Percentiles rank a stretch among this genome's conserved stretches.
Evolutionary conservation across 768 basidiomycete species (phyloP).

Genomic region (Lyophyllum shimeji): DNA sequence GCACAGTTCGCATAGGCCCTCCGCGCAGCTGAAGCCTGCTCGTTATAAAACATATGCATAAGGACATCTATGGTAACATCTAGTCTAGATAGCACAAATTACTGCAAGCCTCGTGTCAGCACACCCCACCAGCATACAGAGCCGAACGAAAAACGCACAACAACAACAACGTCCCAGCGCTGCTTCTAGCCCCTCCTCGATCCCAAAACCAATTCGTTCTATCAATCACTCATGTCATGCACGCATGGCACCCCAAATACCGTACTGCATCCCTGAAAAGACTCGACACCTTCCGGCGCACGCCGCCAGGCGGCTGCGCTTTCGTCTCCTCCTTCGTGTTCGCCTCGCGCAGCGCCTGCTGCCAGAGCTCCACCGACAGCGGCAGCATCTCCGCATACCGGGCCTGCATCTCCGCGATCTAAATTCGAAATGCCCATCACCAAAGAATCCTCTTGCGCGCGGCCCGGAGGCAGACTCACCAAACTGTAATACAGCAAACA

Average conservation of each 20-base stretch:
- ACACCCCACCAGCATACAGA: too few species aligned
- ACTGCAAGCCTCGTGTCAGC: too few species aligned
- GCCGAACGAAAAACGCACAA: too few species aligned
- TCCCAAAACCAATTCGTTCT: too few species aligned
- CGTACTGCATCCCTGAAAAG: constrained; percentile 12
- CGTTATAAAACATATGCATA: too few species aligned
- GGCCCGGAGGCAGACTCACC: constrained; percentile 7
- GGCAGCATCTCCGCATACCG: constrained; percentile 12
- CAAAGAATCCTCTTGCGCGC: too few species aligned
- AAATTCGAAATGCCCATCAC: too few species aligned
- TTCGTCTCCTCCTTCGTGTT: neutral
- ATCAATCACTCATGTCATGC: neutral
- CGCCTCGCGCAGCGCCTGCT: constrained; percentile 1
- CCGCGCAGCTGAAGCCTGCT: too few species aligned
- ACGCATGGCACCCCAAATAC: constrained; percentile 14
- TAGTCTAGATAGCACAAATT: neutral
- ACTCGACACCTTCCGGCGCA: constrained; percentile 8
- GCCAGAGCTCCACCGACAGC: constrained; percentile 7
- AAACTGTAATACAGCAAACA: constrained; percentile 16
- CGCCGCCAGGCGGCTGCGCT: neutral
- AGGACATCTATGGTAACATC: neutral
- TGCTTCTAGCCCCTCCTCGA: too few species aligned
- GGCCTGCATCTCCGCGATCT: constrained; percentile 14
- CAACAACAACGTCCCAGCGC: too few species aligned
- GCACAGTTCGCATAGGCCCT: too few species aligned